Conservation (phyloP, 108 stramenopile species). For the Heterococcus sp. region DNA sequence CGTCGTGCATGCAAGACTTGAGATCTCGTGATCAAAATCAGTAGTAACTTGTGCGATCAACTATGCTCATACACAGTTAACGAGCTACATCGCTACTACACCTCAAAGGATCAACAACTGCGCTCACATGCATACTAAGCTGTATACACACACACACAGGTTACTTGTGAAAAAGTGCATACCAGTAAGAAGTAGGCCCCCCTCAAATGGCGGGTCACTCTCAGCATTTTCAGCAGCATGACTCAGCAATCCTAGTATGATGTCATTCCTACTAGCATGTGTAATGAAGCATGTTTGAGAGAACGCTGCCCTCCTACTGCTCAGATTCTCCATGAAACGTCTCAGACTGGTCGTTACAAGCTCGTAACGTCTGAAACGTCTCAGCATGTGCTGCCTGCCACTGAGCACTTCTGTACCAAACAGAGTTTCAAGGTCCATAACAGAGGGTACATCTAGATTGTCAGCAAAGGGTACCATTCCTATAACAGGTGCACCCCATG, state of each 20-base stretch:
- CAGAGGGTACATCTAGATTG: slow-evolving; percentile 79
- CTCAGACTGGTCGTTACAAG: slow-evolving; percentile 81
- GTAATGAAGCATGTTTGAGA: slow-evolving; percentile 79
- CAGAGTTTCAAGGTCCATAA: slow-evolving; percentile 80
- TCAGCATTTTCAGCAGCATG: background rate
- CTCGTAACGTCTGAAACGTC: slow-evolving; percentile 44
- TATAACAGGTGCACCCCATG: slow-evolving; percentile 69
- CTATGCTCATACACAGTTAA: too few species aligned
- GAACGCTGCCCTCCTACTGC: slow-evolving; percentile 45
- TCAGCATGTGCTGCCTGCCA: background rate
- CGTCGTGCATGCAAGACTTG: too few species aligned
- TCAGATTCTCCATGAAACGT: slow-evolving; percentile 78
- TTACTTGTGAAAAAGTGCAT: too few species aligned
- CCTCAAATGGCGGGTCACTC: background rate
- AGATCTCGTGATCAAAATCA: too few species aligned
- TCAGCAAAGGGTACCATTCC: slow-evolving; percentile 85
- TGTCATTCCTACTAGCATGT: slow-evolving; percentile 82
- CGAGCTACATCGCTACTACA: too few species aligned
- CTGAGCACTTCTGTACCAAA: slow-evolving; percentile 68
- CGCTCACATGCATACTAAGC: too few species aligned
- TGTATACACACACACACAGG: too few species aligned
- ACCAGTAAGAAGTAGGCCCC: background rate
- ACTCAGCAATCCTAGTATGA: slow-evolving; percentile 67
- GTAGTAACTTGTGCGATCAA: too few species aligned
- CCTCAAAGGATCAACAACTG: too few species aligned